Percentiles rank a stretch among this genome's conserved stretches.
phyloP scores from a whole-genome alignment of 371 early-diverging fungal species.

The Mortierella sp. region DNA sequence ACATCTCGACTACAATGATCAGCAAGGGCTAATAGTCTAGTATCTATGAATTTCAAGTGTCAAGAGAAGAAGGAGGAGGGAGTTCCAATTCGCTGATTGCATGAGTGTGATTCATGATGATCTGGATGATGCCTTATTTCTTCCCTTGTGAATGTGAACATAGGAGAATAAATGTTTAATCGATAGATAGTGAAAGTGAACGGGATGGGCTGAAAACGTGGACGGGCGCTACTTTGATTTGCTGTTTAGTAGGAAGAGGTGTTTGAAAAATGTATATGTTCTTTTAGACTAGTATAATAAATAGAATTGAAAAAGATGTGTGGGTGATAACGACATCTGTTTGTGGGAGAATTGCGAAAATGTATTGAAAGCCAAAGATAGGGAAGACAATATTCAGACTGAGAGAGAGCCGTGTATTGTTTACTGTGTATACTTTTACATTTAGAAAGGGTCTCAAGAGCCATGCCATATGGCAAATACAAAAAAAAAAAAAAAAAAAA shows the following conservation, averaged over 20 bases:
- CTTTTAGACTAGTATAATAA: background rate
- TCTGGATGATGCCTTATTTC: background rate
- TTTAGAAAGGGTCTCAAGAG: background rate
- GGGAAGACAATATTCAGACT: background rate
- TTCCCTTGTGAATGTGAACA: conserved; percentile 5
- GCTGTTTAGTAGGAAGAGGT: background rate
- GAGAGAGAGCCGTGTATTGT: background rate
- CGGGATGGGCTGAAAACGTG: conserved; percentile 6
- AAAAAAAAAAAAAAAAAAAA: background rate
- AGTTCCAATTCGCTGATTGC: background rate
- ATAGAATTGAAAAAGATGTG: background rate
- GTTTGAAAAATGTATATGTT: background rate
- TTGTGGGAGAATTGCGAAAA: conserved; percentile 3
- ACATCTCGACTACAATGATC: too few relatives aligned
- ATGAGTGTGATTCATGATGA: conserved; percentile 3
- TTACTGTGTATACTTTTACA: background rate
- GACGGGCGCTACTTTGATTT: conserved; percentile 7
- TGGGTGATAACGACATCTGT: conserved; percentile 6
- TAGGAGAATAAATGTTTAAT: background rate
- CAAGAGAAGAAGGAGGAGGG: background rate
- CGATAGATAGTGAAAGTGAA: background rate
- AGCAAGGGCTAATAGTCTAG: too few relatives aligned
- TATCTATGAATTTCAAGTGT: background rate
- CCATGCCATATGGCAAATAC: background rate
- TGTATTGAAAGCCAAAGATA: background rate